These are phyloP conservation scores for Capronia americana DNA, from an alignment of 2,329 filamentous ascomycete genomes.

Conservation along the genomic window DNA sequence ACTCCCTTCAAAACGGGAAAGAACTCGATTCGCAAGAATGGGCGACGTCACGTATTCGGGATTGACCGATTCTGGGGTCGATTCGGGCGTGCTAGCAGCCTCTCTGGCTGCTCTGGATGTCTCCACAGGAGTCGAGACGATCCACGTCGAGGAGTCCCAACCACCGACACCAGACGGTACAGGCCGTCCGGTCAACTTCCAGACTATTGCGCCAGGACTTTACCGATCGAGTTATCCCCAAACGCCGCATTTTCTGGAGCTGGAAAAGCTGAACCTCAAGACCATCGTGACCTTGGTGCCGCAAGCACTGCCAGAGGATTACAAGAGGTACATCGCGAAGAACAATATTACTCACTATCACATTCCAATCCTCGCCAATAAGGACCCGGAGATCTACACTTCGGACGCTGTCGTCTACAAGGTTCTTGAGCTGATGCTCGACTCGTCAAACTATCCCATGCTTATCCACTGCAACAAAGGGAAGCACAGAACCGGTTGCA, in stretches of 20 bases:
- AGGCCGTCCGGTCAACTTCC: conserved; percentile 73
- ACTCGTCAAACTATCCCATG: conserved; percentile 76
- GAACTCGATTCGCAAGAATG: neutral
- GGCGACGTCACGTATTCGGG: neutral
- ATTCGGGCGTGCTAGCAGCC: conserved; percentile 19
- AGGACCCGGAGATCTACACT: conserved; percentile 71
- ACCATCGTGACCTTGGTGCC: conserved; percentile 70
- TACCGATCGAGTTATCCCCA: conserved; percentile 84
- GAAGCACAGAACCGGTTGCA: conserved; percentile 89
- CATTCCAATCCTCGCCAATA: conserved; percentile 85
- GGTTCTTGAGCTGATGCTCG: conserved; percentile 74
- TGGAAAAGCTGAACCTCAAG: conserved; percentile 72
- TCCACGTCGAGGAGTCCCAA: conserved; percentile 40
- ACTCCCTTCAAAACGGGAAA: neutral
- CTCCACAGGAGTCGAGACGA: conserved; percentile 30
- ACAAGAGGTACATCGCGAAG: conserved; percentile 65
- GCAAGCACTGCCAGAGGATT: conserved; percentile 55
- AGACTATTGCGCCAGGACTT: conserved; percentile 72
- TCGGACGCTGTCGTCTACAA: conserved; percentile 70
- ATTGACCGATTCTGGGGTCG: conserved; percentile 19
- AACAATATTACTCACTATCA: conserved; percentile 75
- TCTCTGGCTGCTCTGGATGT: conserved; percentile 26
- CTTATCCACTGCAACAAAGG: conserved; percentile 94
- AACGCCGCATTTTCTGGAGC: conserved; percentile 71
- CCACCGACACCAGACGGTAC: conserved; percentile 45